Percentiles rank a stretch among this genome's conserved stretches.
phyloP scores from a whole-genome alignment of 331 rosid genomes.

The Malus hybrid region DNA sequence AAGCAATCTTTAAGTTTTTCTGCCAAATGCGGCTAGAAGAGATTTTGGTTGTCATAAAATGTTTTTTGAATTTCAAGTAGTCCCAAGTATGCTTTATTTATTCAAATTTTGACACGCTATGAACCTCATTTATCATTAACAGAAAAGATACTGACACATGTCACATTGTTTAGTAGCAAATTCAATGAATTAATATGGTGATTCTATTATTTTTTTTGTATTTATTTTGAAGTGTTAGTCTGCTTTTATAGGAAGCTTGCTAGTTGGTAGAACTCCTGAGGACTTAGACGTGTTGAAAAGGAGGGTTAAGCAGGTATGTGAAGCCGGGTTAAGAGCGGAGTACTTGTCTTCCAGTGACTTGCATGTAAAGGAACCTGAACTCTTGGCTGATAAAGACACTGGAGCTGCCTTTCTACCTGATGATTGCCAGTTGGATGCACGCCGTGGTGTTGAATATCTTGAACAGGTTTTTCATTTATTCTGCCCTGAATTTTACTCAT shows the following conservation, averaged over 20 bases:
- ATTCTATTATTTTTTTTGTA: background rate
- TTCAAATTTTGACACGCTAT: background rate
- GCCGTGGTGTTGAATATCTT: conserved; percentile 39
- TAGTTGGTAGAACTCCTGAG: conserved; percentile 55
- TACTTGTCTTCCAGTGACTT: conserved; percentile 57
- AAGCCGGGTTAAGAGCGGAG: conserved; percentile 63
- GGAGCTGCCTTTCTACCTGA: conserved; percentile 78
- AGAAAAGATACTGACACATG: background rate
- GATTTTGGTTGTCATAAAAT: too few relatives aligned
- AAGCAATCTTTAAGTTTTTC: too few relatives aligned
- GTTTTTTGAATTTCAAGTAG: too few relatives aligned
- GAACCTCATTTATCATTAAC: background rate
- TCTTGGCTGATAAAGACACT: conserved; percentile 40
- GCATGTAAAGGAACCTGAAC: conserved; percentile 58
- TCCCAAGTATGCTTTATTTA: background rate
- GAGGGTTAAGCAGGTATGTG: conserved; percentile 53
- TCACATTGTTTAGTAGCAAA: background rate
- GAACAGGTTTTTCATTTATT: conserved; percentile 39
- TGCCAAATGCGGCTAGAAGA: background rate
- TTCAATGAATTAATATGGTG: background rate
- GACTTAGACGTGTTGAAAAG: conserved; percentile 49
- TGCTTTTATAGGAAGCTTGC: conserved; percentile 56
- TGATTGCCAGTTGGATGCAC: conserved; percentile 88
- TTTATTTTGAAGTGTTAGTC: background rate
- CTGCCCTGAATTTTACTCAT: background rate